Percentiles rank a stretch among this genome's conserved stretches.
Evolutionary conservation across 106 monocot species (phyloP).

Genomic region (Triglochin maritima): DNA sequence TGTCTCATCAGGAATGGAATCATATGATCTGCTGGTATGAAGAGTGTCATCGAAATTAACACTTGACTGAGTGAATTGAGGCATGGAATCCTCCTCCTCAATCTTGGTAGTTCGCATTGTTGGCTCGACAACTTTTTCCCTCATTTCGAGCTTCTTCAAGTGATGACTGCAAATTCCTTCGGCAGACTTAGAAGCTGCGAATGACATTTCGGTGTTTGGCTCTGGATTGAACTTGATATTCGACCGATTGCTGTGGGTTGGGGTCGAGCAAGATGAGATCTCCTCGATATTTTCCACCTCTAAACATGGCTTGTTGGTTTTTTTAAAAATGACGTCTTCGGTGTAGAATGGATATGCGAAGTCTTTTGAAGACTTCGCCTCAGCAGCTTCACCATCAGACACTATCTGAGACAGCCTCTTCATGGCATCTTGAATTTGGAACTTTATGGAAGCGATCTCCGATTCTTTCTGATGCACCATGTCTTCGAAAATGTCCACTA

Average conservation of each 20-base stretch:
- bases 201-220: neutral
- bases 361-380: constrained; percentile 4
- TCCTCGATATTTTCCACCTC: constrained; percentile 18
- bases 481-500: constrained; percentile 34
- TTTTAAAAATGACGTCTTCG: constrained; percentile 7
- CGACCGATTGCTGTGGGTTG: neutral
- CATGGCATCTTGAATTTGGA: constrained; percentile 27
- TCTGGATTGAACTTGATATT: neutral
- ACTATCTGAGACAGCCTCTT: constrained; percentile 14
- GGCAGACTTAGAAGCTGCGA: neutral
- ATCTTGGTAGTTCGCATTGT: neutral
- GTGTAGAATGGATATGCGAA: neutral
- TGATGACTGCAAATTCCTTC: too few species aligned
- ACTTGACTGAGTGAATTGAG: neutral
- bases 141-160: too few species aligned
- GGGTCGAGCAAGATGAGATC: neutral
- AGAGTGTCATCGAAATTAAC: neutral
- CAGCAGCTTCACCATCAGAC: constrained; percentile 4
- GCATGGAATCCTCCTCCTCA: neutral
- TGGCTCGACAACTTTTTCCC: too few species aligned
- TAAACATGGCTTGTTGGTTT: constrained; percentile 12
- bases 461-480: constrained; percentile 41
- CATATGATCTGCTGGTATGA: neutral
- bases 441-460: constrained; percentile 47
- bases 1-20: neutral